Base-by-base conservation (phyloP, 352 stramenopile genomes). In the Phytophthora aleatoria region DNA sequence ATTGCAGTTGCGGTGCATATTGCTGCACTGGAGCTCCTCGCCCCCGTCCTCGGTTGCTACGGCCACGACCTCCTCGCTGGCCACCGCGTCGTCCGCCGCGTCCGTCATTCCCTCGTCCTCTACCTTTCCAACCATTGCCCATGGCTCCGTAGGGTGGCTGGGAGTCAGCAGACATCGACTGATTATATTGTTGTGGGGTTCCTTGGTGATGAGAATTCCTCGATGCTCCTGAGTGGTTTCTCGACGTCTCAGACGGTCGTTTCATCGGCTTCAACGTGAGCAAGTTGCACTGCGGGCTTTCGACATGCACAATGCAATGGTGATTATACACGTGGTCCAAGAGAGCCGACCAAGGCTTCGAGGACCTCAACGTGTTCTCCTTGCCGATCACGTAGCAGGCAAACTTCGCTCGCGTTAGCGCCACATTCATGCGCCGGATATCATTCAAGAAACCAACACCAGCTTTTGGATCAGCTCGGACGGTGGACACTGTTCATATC, bases 401-500 rank as follows among this genome's bases (percentile, higher is more conserved):
- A 63, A 90, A 96, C 63, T 96, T 97, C 24, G 89, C 89, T 65
- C 89, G 73, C 33, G 89, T 97, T 27, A 97, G 59, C 27, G 88
- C 82, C 35, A 97, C 89, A 59, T 97, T 97, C 88, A 97, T 95
- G 27, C 89, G 86, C 9, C 89, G 82, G 53, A 91, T 91, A 56
- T 97, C 89, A 64, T 95, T 95, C 58, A 97, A 64, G 43, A 97
- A 97, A 12, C 89, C 89, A 43, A 97, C 85, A 20, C 88, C 88
- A 50, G 85, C 85, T 54, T 80, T 77, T 16, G 86, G 86, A 52
- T 95, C 86, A 11, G 86, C 85, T 75, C 88, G 82, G 52, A 96
- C 88, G 24, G 88, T 96, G 50, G 88, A 96, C 43, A 96, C 88
- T 96, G 59, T 43, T 53, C 44, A 57, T 11, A 48, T 42, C 54